A percentile compares a stretch with the other conserved stretches of the same genome.
phyloP scores from a whole-genome alignment of 768 basidiomycete genomes.

The Trametes villosa region DNA sequence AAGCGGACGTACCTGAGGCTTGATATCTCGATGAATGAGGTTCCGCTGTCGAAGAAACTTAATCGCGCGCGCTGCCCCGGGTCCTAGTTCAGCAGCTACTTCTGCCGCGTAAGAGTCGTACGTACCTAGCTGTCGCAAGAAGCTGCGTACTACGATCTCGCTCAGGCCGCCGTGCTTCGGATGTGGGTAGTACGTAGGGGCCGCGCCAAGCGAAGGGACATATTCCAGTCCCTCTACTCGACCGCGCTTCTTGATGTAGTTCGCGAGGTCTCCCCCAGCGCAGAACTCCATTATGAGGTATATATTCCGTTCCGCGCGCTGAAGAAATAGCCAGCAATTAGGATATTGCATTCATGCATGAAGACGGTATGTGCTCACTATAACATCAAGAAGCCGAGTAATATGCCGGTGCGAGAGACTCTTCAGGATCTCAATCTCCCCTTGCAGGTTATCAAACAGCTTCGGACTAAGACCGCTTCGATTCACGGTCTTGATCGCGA shows the following conservation, averaged over 20 bases:
- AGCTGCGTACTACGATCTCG: conserved; percentile 89
- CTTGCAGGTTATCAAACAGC: conserved; percentile 96
- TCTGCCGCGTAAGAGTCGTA: background rate
- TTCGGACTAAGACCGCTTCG: conserved; percentile 87
- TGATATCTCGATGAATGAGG: conserved; percentile 96
- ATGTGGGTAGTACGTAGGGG: conserved; percentile 88
- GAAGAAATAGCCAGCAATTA: background rate
- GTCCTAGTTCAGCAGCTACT: background rate
- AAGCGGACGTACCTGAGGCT: conserved; percentile 70
- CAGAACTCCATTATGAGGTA: conserved; percentile 99
- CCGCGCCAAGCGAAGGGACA: conserved; percentile 64
- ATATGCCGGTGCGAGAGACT: conserved; percentile 91
- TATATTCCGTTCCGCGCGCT: conserved; percentile 78
- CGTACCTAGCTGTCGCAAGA: conserved; percentile 87
- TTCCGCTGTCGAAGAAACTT: conserved; percentile 89
- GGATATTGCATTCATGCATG: too few species aligned
- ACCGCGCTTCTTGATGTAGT: conserved; percentile 98
- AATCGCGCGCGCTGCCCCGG: conserved; percentile 80
- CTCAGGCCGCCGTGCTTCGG: conserved; percentile 89
- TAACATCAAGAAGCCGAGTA: conserved; percentile 89
- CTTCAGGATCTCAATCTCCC: conserved; percentile 97
- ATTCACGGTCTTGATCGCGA: conserved; percentile 95
- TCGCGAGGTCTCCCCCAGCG: conserved; percentile 92
- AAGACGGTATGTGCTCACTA: conserved; percentile 71
- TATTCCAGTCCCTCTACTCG: conserved; percentile 89